Evolutionary conservation across 176 grass and related monocot species (phyloP), one percentile per base, ranked within the genome.

Genomic region (Cenchrus purpureus): DNA sequence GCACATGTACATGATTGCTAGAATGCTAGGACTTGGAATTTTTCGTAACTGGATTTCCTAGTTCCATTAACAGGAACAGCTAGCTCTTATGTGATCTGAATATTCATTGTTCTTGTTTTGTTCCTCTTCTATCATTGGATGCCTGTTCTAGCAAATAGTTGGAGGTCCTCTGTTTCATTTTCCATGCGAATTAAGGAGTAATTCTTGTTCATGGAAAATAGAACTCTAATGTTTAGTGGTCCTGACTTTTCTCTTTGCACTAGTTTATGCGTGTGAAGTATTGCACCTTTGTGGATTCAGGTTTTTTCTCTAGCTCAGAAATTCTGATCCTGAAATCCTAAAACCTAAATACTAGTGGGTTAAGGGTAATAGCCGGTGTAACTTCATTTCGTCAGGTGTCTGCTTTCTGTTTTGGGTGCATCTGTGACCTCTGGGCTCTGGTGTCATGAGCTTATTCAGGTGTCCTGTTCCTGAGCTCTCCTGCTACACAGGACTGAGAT

Each of bases 21-120:
- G 17, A 8, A n/a, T 22, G 17, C 71, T 46, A 46, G 17, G 20
- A n/a, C 58, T 60, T 60, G 2, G 0, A 55, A 6, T 8, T 57
- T 57, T 57, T 57, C 55, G 22, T 28, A 10, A 10, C 20, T 12
- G n/a, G n/a, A 61, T 61, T 25, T 25, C 59, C 59, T 62, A 62
- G 59, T 62, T 11, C 59, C 57, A 12, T 28, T 62, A 62, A 62
- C n/a, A 62, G n/a, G n/a, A 62, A 22, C 11, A 62, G n/a, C 59
- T 12, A 62, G 59, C 11, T 63, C 37, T 28, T 20, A 34, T 20
- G 29, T 34, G 44, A 53, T 49, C 16, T 67, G 28, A 67, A 67
- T 34, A 81, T 56, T 19, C 13, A 13, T 57, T 69, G 51, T 59
- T 70, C 65, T 31, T 78, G 42, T 66, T 43, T 31, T 78, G 42